phyloP scores from a whole-genome alignment of 176 grass and related monocot genomes.

The Miscanthus lutarioriparius region DNA sequence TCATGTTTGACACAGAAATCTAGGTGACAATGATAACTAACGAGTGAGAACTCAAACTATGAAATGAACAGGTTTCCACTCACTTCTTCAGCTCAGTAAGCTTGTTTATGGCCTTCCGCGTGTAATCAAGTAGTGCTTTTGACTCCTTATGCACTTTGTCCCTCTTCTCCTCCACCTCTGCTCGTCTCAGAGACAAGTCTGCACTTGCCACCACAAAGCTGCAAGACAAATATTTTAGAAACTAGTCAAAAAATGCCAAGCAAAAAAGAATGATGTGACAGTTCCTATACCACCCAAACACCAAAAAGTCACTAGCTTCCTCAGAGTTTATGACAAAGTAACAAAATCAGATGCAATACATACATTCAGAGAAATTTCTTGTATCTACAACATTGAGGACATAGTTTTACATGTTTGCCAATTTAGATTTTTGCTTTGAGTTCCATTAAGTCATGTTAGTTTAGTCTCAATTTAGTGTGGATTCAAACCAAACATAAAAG shows the following conservation, averaged over 20 bases:
- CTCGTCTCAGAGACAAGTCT: slow-evolving; percentile 81
- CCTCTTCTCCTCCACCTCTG: slow-evolving; percentile 90
- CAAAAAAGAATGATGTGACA: background rate
- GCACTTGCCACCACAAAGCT: slow-evolving; percentile 95
- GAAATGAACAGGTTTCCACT: slow-evolving; percentile 32
- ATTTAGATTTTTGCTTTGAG: background rate
- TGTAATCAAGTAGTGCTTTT: slow-evolving; percentile 93
- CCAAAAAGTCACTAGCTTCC: background rate
- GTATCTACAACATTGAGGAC: background rate
- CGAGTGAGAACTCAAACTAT: slow-evolving; percentile 11
- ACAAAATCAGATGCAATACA: slow-evolving; percentile 13
- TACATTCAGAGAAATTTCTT: background rate
- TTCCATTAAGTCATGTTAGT: background rate
- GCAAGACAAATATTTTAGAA: slow-evolving; percentile 33
- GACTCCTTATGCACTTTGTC: slow-evolving; percentile 94
- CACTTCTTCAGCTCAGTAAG: slow-evolving; percentile 94
- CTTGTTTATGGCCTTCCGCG: slow-evolving; percentile 92
- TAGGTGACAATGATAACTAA: slow-evolving; percentile 1
- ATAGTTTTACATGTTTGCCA: background rate
- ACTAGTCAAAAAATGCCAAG: background rate
- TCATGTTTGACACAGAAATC: slow-evolving; percentile 7
- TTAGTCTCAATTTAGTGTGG: background rate
- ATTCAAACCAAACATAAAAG: background rate
- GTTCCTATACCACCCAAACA: background rate
- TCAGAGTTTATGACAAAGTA: background rate